phyloP scores from a whole-genome alignment of 2,329 filamentous ascomycete genomes.

The Fusarium torreyae region DNA sequence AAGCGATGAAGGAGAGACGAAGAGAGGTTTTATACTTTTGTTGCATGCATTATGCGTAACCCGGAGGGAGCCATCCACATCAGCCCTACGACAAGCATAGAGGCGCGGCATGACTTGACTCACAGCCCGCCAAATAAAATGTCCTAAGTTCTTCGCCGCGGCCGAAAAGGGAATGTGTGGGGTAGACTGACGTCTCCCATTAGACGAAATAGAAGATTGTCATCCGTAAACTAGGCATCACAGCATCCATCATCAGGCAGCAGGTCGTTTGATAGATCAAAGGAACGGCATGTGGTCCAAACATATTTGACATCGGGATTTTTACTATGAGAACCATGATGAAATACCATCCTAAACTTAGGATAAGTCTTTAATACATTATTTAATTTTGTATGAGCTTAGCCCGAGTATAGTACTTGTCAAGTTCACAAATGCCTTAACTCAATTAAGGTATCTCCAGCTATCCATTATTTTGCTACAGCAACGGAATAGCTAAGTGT shows the following conservation, averaged over 20 bases:
- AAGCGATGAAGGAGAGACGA: background rate
- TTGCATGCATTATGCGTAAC: conserved; percentile 13
- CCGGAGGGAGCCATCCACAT: conserved; percentile 26
- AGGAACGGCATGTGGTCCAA: background rate
- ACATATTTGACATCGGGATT: too few species aligned
- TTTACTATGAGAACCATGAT: too few species aligned
- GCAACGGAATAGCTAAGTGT: too few species aligned
- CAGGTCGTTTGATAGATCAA: conserved; percentile 13
- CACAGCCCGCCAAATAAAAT: conserved; percentile 25
- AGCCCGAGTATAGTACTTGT: too few species aligned
- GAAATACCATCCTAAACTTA: too few species aligned
- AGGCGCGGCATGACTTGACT: conserved; percentile 22
- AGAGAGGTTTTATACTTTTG: conserved; percentile 34
- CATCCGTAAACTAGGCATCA: conserved; percentile 26
- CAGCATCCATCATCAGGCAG: conserved; percentile 27
- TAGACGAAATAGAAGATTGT: conserved; percentile 23
- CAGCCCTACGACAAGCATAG: conserved; percentile 25
- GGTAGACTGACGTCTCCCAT: conserved; percentile 13
- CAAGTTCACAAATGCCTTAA: too few species aligned
- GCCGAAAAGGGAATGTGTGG: conserved; percentile 24
- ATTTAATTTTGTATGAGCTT: too few species aligned
- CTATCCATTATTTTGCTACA: too few species aligned
- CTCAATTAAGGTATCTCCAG: too few species aligned
- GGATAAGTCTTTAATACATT: too few species aligned
- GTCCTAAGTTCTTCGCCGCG: conserved; percentile 8